Evolutionary conservation across 2,329 filamentous ascomycete genomes (phyloP).

Genomic region (Phialophora macrospora): DNA sequence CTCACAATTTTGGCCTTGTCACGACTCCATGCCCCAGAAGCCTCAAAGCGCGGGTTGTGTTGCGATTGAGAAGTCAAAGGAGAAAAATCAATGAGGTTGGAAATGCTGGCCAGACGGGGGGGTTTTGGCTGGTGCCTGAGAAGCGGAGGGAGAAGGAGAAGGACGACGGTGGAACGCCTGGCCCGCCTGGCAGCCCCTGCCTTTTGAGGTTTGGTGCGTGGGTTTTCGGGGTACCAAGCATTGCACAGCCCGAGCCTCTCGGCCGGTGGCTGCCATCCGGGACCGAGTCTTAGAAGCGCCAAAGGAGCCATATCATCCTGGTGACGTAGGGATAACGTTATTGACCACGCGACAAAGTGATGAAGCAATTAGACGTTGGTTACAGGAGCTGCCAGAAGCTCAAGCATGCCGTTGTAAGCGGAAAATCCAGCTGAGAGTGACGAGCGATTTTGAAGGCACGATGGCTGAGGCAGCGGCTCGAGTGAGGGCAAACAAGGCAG

Average conservation of each 20-base stretch:
- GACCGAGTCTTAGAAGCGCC: constrained; percentile 32
- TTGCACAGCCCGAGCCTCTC: constrained; percentile 14
- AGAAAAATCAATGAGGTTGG: constrained; percentile 1
- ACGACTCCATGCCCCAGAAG: constrained; percentile 25
- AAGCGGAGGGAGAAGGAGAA: background rate
- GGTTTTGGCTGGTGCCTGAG: constrained; percentile 32
- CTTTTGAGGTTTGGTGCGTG: constrained; percentile 14
- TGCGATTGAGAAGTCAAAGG: constrained; percentile 4
- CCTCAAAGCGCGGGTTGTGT: constrained; percentile 14
- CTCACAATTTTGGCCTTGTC: constrained; percentile 21
- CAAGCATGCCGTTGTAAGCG: background rate
- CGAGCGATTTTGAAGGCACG: background rate
- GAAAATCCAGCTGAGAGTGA: background rate
- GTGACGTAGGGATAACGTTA: background rate
- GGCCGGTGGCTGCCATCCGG: constrained; percentile 27
- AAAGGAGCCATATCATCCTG: background rate
- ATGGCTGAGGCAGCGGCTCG: background rate
- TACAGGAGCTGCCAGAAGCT: background rate
- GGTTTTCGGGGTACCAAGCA: constrained; percentile 5
- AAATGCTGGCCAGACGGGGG: constrained; percentile 3
- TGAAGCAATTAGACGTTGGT: background rate
- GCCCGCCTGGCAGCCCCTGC: constrained; percentile 7
- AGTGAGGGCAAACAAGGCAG: background rate
- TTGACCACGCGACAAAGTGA: background rate
- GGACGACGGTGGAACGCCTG: constrained; percentile 4